These are phyloP conservation scores for Penicillium sp. DNA, from an alignment of 2,329 filamentous ascomycete species.

Conservation along the genomic window DNA sequence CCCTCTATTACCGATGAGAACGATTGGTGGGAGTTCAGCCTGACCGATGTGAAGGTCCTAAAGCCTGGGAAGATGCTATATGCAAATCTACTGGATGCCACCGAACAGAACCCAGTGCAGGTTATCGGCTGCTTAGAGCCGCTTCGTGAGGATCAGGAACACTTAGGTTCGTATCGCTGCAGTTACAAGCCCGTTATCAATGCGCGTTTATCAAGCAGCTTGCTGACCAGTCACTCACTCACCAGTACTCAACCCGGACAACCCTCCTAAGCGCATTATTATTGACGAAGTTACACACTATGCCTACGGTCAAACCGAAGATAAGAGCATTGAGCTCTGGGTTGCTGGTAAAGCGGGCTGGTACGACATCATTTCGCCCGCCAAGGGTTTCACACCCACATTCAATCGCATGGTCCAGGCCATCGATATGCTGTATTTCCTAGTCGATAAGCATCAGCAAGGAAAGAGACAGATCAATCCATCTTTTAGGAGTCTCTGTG, in stretches of 20 bases:
- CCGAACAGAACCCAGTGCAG: slow-evolving; percentile 53
- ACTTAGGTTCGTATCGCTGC: slow-evolving; percentile 37
- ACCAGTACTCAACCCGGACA: slow-evolving; percentile 40
- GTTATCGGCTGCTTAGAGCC: slow-evolving; percentile 53
- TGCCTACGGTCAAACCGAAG: slow-evolving; percentile 52
- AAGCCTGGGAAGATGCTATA: slow-evolving; percentile 49
- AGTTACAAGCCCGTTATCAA: slow-evolving; percentile 10
- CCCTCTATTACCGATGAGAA: slow-evolving; percentile 49
- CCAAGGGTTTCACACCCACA: slow-evolving; percentile 51
- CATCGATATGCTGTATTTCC: slow-evolving; percentile 59
- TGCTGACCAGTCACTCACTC: slow-evolving; percentile 4
- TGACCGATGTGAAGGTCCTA: slow-evolving; percentile 55
- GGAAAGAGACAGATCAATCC: slow-evolving; percentile 36
- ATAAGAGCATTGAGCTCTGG: slow-evolving; percentile 59
- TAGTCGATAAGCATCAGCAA: slow-evolving; percentile 56
- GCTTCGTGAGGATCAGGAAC: slow-evolving; percentile 45
- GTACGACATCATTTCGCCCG: slow-evolving; percentile 55
- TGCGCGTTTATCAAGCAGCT: slow-evolving; percentile 10
- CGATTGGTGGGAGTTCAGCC: slow-evolving; percentile 60
- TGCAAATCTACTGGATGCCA: slow-evolving; percentile 56
- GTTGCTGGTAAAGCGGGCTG: slow-evolving; percentile 61
- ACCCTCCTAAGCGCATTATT: slow-evolving; percentile 44
- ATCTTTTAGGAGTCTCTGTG: slow-evolving; percentile 39
- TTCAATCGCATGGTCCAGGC: slow-evolving; percentile 59
- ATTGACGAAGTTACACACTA: slow-evolving; percentile 51